These are phyloP conservation scores for Lizonia empirigonia DNA, from an alignment of 2,329 filamentous ascomycete species.

Conservation along the genomic window DNA sequence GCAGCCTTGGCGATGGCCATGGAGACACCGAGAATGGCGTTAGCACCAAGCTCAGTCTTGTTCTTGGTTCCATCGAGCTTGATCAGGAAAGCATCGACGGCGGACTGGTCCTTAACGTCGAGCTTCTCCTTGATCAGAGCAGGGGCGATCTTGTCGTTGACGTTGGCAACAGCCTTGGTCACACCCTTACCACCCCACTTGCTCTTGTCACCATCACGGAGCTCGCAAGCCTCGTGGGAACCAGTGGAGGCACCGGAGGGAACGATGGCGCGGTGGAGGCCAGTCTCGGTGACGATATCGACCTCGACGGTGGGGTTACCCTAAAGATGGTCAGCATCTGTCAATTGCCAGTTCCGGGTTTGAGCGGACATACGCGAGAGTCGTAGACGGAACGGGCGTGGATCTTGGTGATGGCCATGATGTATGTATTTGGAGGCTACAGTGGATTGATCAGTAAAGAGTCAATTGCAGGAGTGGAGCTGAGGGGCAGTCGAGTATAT, in stretches of 20 bases:
- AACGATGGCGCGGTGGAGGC: constrained; percentile 96
- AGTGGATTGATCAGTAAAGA: constrained; percentile 22
- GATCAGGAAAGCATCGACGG: constrained; percentile 60
- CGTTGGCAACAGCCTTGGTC: constrained; percentile 61
- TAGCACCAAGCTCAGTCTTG: constrained; percentile 65
- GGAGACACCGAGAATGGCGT: constrained; percentile 65
- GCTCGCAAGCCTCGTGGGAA: constrained; percentile 60
- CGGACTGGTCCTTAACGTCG: constrained; percentile 61
- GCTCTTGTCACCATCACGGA: constrained; percentile 59
- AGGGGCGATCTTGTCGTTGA: constrained; percentile 61
- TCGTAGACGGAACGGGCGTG: constrained; percentile 85
- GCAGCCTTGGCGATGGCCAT: constrained; percentile 65
- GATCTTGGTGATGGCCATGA: constrained; percentile 72
- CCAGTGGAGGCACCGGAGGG: constrained; percentile 91
- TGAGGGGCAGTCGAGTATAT: constrained; percentile 26
- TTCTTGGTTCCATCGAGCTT: constrained; percentile 63
- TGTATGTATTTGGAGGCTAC: constrained; percentile 48
- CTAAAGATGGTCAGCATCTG: constrained; percentile 23
- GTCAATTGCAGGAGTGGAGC: constrained; percentile 32
- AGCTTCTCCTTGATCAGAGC: constrained; percentile 60
- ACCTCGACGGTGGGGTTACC: constrained; percentile 99
- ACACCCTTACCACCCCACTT: constrained; percentile 63
- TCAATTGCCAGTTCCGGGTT: neutral
- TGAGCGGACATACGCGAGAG: constrained; percentile 65
- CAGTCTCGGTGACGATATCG: constrained; percentile 93